Base-by-base conservation (phyloP, 2,329 filamentous ascomycete genomes). In the Pseudogymnoascus sp. region DNA sequence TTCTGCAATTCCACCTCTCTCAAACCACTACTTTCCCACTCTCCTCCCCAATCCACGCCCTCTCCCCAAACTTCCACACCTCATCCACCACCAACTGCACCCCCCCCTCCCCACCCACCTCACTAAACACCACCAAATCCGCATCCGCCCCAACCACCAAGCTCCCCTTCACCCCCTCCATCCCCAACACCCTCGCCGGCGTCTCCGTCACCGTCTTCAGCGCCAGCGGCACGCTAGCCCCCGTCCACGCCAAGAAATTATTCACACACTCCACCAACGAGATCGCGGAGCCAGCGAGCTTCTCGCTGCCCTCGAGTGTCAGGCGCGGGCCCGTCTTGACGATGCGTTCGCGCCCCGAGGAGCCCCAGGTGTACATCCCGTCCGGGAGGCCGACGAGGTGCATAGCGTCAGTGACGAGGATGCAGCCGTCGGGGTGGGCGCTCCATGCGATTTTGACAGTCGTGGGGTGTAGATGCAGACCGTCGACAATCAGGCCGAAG, bases 331-430 rank as follows among this genome's bases (percentile, higher is more conserved):
- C 91, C 60, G 83, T 84, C 77, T 93, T 93, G 65, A 89, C 75
- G 67, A 89, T 85, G 37, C 77, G 76, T 63, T 83, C 81, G 6
- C 85, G 85, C 69, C 96, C 96, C 4, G 87, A 93, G 6, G 56
- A 22, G 10, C 56, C 56, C 91, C 91, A 96, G 66, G 88, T 84
- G 72, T 96, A 96, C 2, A 84, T 82, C 2, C 93, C 93, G 70
- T 96, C 92, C 0, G 89, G 89, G 62, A 96, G 80, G 0, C 93
- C 93, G 19, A 90, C 88, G 14, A 96, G 82, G 68, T 90, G 87
- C 91, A 96, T 96, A 4, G 92, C 92, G 75, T 97, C 93, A 0
- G 93, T 96, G 50, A 97, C 92, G 5, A 97, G 84, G 65, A 96
- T 89, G 70, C 95, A 87, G 0, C 93, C 93, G 4, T 88, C 83